phyloP scores from a whole-genome alignment of 2,329 filamentous ascomycete species.

The Colletotrichum eleusines region DNA sequence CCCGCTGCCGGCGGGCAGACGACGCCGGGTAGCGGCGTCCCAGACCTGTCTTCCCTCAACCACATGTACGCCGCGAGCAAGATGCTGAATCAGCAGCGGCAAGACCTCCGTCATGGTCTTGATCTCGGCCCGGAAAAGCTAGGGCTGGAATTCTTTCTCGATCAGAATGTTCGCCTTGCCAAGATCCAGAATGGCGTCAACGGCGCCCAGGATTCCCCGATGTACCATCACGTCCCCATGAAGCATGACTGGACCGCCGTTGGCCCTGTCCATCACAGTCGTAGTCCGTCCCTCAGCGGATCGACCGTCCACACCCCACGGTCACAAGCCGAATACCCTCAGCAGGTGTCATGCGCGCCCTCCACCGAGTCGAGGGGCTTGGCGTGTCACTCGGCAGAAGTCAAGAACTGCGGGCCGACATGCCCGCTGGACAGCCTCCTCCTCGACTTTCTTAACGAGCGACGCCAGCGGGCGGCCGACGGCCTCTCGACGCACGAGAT shows the following conservation, averaged over 20 bases:
- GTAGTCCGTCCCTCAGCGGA: conserved; percentile 66
- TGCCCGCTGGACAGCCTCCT: conserved; percentile 85
- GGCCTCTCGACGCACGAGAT: conserved; percentile 74
- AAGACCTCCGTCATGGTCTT: conserved; percentile 65
- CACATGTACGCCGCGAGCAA: conserved; percentile 47
- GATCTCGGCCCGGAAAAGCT: conserved; percentile 75
- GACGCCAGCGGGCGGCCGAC: conserved; percentile 73
- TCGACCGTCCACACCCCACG: conserved; percentile 26
- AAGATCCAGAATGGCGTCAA: conserved; percentile 64
- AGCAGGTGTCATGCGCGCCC: conserved; percentile 8
- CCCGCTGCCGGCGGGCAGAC: conserved; percentile 34
- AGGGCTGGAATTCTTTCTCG: conserved; percentile 79
- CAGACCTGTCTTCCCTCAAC: conserved; percentile 43
- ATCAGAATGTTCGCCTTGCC: conserved; percentile 66
- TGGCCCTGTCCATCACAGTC: conserved; percentile 68
- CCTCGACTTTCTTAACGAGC: conserved; percentile 80
- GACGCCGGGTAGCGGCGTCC: conserved; percentile 30
- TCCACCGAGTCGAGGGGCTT: conserved; percentile 16
- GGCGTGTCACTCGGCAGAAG: conserved; percentile 48
- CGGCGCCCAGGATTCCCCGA: conserved; percentile 59
- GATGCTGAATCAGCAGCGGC: conserved; percentile 60
- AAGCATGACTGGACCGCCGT: conserved; percentile 62
- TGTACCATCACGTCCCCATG: conserved; percentile 61
- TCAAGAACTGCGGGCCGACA: conserved; percentile 75
- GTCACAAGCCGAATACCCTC: conserved; percentile 22